Conservation (phyloP, 257 asterid species). For the Anisodus acutangulus region DNA sequence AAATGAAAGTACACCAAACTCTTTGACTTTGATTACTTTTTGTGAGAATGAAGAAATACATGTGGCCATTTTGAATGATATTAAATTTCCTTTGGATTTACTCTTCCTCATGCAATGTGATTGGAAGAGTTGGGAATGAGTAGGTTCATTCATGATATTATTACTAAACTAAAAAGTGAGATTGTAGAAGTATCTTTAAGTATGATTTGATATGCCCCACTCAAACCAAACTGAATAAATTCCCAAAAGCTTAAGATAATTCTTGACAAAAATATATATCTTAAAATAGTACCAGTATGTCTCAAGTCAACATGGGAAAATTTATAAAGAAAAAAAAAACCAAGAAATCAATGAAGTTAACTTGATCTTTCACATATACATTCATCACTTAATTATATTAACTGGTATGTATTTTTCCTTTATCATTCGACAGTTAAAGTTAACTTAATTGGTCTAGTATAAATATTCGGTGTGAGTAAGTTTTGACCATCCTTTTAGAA, state of each 20-base stretch:
- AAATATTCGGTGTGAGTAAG: no score
- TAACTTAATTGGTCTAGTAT: no score
- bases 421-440: no score
- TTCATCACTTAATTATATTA: no score
- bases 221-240: not conserved
- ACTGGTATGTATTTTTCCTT: no score
- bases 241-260: not conserved
- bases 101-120: conserved; percentile 30
- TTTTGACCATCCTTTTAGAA: not conserved
- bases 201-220: not conserved
- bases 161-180: not conserved
- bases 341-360: no score
- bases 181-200: conserved; percentile 9
- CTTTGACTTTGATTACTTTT: conserved; percentile 26
- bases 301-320: no score
- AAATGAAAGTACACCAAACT: conserved; percentile 24
- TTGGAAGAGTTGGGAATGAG: conserved; percentile 27
- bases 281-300: no score
- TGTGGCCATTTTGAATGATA: conserved; percentile 24
- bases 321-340: no score
- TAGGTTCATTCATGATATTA: not conserved
- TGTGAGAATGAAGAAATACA: conserved; percentile 22
- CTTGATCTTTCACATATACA: no score
- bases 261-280: no score
- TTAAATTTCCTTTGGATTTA: conserved; percentile 30